These are phyloP conservation scores for Pseudomonodictys pantanalensis DNA, from an alignment of 495 filamentous ascomycete genomes.

Conservation along the genomic window DNA sequence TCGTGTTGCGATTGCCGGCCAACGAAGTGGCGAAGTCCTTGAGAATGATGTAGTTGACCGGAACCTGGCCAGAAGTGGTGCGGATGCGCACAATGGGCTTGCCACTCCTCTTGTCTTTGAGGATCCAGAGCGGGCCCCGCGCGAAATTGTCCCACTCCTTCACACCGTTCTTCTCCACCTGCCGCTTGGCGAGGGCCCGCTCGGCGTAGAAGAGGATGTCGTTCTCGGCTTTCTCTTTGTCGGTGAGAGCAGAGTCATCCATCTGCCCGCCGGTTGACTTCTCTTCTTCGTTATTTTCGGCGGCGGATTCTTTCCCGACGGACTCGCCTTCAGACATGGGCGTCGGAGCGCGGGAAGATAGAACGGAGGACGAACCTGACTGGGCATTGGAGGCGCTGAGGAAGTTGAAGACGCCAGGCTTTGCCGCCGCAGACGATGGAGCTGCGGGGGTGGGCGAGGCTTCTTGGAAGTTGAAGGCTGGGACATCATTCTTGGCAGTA, in stretches of 20 bases:
- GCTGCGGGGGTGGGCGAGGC: neutral
- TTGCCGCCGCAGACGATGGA: neutral
- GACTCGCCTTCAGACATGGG: conserved; percentile 13
- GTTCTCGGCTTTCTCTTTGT: conserved; percentile 5
- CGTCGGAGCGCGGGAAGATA: conserved; percentile 20
- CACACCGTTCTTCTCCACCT: neutral
- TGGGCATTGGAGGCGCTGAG: neutral
- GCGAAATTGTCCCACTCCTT: conserved; percentile 7
- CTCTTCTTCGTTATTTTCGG: conserved; percentile 7
- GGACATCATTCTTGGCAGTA: no score
- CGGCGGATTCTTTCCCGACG: conserved; percentile 6
- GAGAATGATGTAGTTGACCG: conserved; percentile 16
- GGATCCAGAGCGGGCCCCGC: conserved; percentile 14
- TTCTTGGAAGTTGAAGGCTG: conserved; percentile 1
- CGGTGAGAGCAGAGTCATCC: conserved; percentile 2
- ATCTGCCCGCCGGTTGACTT: neutral
- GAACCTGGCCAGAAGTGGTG: neutral
- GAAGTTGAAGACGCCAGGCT: neutral
- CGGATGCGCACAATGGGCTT: conserved; percentile 18
- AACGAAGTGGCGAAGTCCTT: neutral
- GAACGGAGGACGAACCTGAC: neutral
- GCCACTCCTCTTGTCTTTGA: conserved; percentile 11
- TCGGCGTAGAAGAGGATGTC: conserved; percentile 19
- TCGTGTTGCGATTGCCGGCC: neutral
- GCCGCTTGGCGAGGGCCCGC: neutral